These are phyloP conservation scores for Ophiocordyceps camponoti-rufipedis DNA, from an alignment of 2,329 filamentous ascomycete genomes.

Conservation along the genomic window DNA sequence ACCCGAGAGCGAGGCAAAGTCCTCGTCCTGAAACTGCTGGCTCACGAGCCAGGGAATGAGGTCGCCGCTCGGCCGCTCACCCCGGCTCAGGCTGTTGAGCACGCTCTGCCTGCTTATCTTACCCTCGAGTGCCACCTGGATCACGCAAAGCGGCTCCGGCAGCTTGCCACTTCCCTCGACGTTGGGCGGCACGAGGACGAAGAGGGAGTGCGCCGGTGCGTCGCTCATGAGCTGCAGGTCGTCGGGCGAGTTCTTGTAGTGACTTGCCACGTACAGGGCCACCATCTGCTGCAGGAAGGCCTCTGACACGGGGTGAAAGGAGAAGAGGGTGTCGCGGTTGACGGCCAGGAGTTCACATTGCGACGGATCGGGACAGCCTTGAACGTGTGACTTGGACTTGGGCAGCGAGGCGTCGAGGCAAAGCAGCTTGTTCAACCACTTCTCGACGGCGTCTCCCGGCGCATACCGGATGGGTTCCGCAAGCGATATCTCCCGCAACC, in stretches of 20 bases:
- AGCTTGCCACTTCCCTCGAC: slow-evolving; percentile 59
- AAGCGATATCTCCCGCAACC: slow-evolving; percentile 79
- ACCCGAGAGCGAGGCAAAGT: slow-evolving; percentile 85
- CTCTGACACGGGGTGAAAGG: slow-evolving; percentile 91
- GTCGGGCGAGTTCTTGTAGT: slow-evolving; percentile 97
- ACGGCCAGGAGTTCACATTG: slow-evolving; percentile 86
- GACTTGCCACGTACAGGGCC: slow-evolving; percentile 86
- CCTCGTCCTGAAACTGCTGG: slow-evolving; percentile 94
- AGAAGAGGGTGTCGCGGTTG: slow-evolving; percentile 94
- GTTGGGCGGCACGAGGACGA: slow-evolving; percentile 78
- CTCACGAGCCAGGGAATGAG: slow-evolving; percentile 95
- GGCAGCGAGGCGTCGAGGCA: slow-evolving; percentile 88
- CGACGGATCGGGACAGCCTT: slow-evolving; percentile 76
- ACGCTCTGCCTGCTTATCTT: slow-evolving; percentile 89
- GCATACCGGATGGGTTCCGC: slow-evolving; percentile 91
- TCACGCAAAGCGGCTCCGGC: slow-evolving; percentile 84
- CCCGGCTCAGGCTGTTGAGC: slow-evolving; percentile 72
- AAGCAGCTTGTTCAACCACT: slow-evolving; percentile 86
- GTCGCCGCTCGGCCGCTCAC: slow-evolving; percentile 77
- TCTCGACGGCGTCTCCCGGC: slow-evolving; percentile 78
- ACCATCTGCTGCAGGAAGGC: slow-evolving; percentile 98
- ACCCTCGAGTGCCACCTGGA: slow-evolving; percentile 88
- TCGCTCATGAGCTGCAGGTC: slow-evolving; percentile 98
- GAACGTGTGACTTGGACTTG: slow-evolving; percentile 49
- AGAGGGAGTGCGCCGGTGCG: slow-evolving; percentile 89